Evolutionary conservation across 2,329 filamentous ascomycete genomes (phyloP), one percentile per base, ranked within the genome.

Genomic region (Paracoccidioides brasiliensis): DNA sequence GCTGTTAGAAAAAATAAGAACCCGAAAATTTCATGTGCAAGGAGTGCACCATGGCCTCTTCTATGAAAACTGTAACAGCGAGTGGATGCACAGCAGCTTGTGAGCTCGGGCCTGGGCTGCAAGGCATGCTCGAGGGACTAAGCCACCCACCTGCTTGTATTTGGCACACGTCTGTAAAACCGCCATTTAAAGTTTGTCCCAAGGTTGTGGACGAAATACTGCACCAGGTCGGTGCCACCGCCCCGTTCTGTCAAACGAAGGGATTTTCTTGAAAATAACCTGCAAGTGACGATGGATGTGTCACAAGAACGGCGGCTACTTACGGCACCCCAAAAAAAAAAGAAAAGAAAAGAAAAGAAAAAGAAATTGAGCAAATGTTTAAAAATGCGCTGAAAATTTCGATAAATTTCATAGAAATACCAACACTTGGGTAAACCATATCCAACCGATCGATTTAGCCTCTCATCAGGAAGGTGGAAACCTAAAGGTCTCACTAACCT

Each of bases 261-360:
- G 38, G 15, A 41, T 52, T 42, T 30, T 52, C 10, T 42, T 52
- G 15, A 42, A 33, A 41, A 52, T 52, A 9, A 22, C 49, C 38
- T 52, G 49, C 37, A 42, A 14, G 49, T 15, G 12, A 9, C n/a
- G 37, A 22, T 52, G 49, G 22, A 52, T n/a, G 49, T 52, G 30
- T 52, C 49, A 52, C 49, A 32, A 52, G 49, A 52, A 52, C 49
- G 49, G 49, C 49, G 35, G 48, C 33, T 51, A 14, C 48, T 51
- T 51, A 35, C 48, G n/a, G 35, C 12, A 30, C 37, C 28, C 10
- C 32, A 41, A 41, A 52, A 52, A 40, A 15, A 44, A 15, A 22
- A 22, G 2, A 22, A 22, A 22, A 22, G 22, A 22, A 22, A 22
- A 22, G 22, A 22, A 22, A 22, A 22, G 22, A 22, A 22, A 22